A percentile compares a stretch with the other conserved stretches of the same genome.
These are phyloP conservation scores for Camellia oleifera DNA, from an alignment of 179 eudicot genomes.

Conservation along the genomic window DNA sequence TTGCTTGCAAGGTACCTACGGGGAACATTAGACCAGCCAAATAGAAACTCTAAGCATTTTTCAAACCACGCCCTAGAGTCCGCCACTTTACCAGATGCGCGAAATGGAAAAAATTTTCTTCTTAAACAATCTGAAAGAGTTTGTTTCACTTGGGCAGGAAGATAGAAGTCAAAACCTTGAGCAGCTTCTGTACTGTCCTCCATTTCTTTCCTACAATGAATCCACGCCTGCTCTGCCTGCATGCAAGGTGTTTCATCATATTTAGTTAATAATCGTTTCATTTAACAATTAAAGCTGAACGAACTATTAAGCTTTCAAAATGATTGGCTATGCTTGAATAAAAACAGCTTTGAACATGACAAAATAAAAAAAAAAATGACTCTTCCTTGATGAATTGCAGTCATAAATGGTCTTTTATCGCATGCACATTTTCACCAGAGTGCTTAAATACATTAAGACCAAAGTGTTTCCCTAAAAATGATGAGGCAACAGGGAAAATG, in stretches of 20 bases:
- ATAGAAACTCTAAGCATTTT: conserved; percentile 19
- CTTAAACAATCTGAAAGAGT: conserved; percentile 32
- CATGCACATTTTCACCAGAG: too few species aligned
- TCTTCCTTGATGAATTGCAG: too few species aligned
- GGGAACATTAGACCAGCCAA: conserved; percentile 24
- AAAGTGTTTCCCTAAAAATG: too few species aligned
- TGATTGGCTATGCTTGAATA: too few species aligned
- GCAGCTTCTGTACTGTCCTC: conserved; percentile 21
- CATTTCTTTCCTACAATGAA: conserved; percentile 43
- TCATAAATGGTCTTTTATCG: too few species aligned
- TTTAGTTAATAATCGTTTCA: not conserved
- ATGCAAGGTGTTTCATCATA: not conserved
- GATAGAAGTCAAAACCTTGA: conserved; percentile 24
- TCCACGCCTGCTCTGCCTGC: conserved; percentile 41
- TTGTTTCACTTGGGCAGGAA: conserved; percentile 32
- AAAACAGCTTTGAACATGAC: too few species aligned
- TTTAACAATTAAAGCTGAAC: not conserved
- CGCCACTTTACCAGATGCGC: conserved; percentile 7
- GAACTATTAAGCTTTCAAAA: too few species aligned
- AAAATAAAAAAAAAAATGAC: too few species aligned
- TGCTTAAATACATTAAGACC: too few species aligned
- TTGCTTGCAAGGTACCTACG: conserved; percentile 38
- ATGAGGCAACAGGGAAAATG: too few species aligned
- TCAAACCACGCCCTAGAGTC: conserved; percentile 4
- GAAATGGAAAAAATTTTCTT: conserved; percentile 11